phyloP scores from a whole-genome alignment of 352 stramenopile genomes.

The Pythium chondricola region DNA sequence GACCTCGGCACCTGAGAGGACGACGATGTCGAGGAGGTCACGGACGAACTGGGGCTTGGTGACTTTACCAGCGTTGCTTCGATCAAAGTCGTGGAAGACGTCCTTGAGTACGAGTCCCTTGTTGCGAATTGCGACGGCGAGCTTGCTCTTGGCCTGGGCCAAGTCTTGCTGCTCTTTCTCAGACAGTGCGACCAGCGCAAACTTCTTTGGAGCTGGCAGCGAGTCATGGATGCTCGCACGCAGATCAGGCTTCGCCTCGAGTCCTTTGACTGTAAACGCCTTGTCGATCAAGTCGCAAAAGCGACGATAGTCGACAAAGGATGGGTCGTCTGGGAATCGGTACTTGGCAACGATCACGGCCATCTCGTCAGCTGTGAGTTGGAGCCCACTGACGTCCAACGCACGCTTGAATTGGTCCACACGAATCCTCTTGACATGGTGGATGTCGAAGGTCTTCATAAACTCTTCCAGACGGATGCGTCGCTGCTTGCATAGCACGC shows the following conservation, averaged over 20 bases:
- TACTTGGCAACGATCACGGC: conserved; percentile 64
- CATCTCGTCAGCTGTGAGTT: conserved; percentile 47
- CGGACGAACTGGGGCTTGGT: conserved; percentile 74
- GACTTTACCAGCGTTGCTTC: conserved; percentile 78
- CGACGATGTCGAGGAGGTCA: conserved; percentile 60
- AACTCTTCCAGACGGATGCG: conserved; percentile 82
- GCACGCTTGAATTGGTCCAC: conserved; percentile 76
- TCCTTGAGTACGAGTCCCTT: conserved; percentile 85
- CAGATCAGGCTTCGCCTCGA: conserved; percentile 56
- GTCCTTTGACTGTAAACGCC: conserved; percentile 68
- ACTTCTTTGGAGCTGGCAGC: conserved; percentile 24
- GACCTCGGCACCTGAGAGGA: conserved; percentile 43
- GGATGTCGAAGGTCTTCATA: conserved; percentile 85
- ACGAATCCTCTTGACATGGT: conserved; percentile 81
- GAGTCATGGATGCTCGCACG: conserved; percentile 27
- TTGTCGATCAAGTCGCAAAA: conserved; percentile 87
- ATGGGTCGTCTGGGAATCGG: conserved; percentile 42
- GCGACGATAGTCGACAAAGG: conserved; percentile 70
- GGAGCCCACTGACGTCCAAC: conserved; percentile 67
- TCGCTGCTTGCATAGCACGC: conserved; percentile 73
- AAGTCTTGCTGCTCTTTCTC: conserved; percentile 31
- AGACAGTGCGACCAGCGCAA: conserved; percentile 23
- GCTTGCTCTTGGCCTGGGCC: conserved; percentile 38
- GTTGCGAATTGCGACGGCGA: conserved; percentile 55
- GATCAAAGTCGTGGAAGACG: conserved; percentile 83